phyloP scores from a whole-genome alignment of 768 basidiomycete genomes.

The Termitomyces sp. region DNA sequence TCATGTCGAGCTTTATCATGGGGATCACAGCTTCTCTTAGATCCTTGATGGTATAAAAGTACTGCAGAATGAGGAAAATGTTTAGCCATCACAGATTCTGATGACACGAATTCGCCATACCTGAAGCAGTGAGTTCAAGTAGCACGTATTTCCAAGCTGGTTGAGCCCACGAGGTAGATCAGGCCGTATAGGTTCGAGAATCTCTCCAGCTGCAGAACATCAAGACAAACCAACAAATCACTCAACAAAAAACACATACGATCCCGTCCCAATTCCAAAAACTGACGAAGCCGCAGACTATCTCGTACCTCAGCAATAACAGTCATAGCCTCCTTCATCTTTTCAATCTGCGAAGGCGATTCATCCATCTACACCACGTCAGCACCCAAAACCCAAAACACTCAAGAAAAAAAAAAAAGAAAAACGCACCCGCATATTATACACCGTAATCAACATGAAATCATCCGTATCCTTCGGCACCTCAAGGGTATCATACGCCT shows the following conservation, averaged over 20 bases:
- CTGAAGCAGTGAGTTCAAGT: constrained; percentile 75
- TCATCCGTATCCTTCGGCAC: constrained; percentile 69
- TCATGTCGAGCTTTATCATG: constrained; percentile 48
- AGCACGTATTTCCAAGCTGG: constrained; percentile 87
- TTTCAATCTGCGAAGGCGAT: constrained; percentile 57
- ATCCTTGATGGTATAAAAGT: constrained; percentile 94
- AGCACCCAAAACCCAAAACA: constrained; percentile 1
- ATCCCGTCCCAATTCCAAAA: constrained; percentile 61
- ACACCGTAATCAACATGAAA: constrained; percentile 68
- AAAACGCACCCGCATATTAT: constrained; percentile 56
- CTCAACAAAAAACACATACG: constrained; percentile 46
- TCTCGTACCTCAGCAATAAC: constrained; percentile 73
- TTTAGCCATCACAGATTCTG: not conserved
- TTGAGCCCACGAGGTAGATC: constrained; percentile 84
- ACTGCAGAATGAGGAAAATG: constrained; percentile 42
- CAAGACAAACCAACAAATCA: not conserved
- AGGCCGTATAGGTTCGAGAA: constrained; percentile 40
- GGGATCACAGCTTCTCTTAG: constrained; percentile 70
- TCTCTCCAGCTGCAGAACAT: constrained; percentile 57
- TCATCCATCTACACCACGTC: constrained; percentile 54
- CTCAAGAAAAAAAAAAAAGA: not conserved
- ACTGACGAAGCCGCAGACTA: constrained; percentile 64
- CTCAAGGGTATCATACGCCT: constrained; percentile 70
- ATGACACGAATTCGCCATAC: constrained; percentile 24
- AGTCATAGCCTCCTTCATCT: constrained; percentile 65